These are phyloP conservation scores for Candida palmyrensis DNA, from an alignment of 805 yeast species.

Conservation along the genomic window DNA sequence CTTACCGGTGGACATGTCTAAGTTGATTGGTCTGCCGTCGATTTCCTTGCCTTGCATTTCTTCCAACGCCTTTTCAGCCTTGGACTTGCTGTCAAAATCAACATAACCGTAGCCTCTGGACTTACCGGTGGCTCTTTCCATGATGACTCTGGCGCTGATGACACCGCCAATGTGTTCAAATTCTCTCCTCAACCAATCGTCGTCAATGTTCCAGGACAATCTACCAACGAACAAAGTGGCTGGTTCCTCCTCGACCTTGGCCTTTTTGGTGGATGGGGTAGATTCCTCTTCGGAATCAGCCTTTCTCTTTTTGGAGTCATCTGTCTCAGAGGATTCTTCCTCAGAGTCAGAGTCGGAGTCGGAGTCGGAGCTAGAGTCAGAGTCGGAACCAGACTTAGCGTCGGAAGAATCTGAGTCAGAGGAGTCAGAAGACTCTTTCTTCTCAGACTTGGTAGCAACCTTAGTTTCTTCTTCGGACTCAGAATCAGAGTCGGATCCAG, in stretches of 20 bases:
- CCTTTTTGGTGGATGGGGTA: conserved; percentile 47
- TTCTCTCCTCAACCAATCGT: conserved; percentile 85
- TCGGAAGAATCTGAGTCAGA: conserved; percentile 16
- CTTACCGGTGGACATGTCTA: conserved; percentile 85
- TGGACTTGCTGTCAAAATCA: conserved; percentile 73
- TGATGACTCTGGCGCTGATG: conserved; percentile 82
- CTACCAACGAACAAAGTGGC: conserved; percentile 95
- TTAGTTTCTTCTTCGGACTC: conserved; percentile 11
- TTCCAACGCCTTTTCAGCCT: conserved; percentile 81
- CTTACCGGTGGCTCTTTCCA: conserved; percentile 87
- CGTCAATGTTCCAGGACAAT: conserved; percentile 95
- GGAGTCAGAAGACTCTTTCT: conserved; percentile 14
- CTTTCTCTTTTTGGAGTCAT: conserved; percentile 28
- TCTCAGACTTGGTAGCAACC: conserved; percentile 9
- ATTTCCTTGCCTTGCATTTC: conserved; percentile 90
- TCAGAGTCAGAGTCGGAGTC: conserved; percentile 28
- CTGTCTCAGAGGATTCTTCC: conserved; percentile 23
- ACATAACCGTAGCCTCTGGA: conserved; percentile 98
- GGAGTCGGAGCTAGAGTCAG: conserved; percentile 23
- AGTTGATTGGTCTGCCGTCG: conserved; percentile 94
- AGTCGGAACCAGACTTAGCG: conserved; percentile 12
- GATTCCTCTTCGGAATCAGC: conserved; percentile 38
- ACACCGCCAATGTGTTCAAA: conserved; percentile 83
- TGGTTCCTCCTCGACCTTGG: conserved; percentile 56
- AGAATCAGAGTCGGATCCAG: conserved; percentile 22